These are phyloP conservation scores for Tulasnella sp. DNA, from an alignment of 768 basidiomycete genomes.

Conservation along the genomic window DNA sequence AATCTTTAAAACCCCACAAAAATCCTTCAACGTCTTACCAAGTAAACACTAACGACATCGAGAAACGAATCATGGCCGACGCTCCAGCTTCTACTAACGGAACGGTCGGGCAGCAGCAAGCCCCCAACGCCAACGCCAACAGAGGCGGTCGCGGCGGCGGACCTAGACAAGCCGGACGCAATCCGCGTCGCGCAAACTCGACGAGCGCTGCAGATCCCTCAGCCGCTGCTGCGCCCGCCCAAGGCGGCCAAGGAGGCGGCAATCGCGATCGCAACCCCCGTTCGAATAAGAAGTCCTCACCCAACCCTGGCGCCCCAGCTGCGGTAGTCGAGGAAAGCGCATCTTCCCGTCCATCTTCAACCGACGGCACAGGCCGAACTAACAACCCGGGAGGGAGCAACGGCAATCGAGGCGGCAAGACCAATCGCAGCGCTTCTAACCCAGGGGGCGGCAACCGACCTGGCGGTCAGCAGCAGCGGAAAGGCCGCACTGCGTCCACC, in stretches of 20 bases:
- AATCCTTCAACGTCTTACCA: neutral
- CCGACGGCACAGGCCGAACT: slow-evolving; percentile 9
- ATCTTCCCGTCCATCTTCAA: slow-evolving; percentile 16
- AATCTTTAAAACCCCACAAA: slow-evolving; percentile 1
- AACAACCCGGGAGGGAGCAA: neutral
- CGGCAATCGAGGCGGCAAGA: slow-evolving; percentile 1
- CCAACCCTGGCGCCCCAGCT: slow-evolving; percentile 11
- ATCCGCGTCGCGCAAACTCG: neutral
- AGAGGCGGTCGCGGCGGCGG: neutral
- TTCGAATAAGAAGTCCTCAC: neutral
- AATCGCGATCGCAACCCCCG: neutral
- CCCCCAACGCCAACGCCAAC: neutral
- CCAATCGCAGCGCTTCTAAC: slow-evolving; percentile 1
- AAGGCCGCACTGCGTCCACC: slow-evolving; percentile 13
- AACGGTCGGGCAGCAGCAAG: neutral
- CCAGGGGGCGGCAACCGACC: slow-evolving; percentile 1
- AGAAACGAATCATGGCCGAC: slow-evolving; percentile 5
- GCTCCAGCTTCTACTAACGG: slow-evolving; percentile 3
- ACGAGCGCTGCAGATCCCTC: neutral
- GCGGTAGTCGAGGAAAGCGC: slow-evolving; percentile 11
- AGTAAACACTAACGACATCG: neutral
- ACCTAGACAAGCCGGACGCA: neutral
- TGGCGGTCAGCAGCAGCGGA: neutral
- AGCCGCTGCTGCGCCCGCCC: neutral
- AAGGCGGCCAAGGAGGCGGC: neutral